A percentile compares a stretch with the other conserved stretches of the same genome.
These are phyloP conservation scores for Favolaschia claudopus DNA, from an alignment of 768 basidiomycete genomes.

Conservation along the genomic window DNA sequence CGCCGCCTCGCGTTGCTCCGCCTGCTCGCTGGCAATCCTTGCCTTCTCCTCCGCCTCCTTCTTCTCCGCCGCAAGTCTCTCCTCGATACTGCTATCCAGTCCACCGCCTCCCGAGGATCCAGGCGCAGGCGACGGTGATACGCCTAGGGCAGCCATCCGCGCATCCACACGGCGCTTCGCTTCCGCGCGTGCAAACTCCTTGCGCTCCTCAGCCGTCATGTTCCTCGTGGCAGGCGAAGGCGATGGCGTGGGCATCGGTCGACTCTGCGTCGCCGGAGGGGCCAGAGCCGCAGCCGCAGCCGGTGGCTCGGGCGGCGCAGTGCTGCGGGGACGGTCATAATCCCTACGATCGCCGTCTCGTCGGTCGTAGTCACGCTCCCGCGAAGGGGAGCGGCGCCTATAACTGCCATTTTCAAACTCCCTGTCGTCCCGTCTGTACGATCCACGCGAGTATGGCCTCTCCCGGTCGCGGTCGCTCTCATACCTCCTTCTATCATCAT, in stretches of 20 bases:
- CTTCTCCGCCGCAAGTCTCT: conserved; percentile 85
- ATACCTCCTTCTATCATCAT: conserved; percentile 37
- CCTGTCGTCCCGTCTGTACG: conserved; percentile 51
- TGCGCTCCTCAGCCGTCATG: conserved; percentile 87
- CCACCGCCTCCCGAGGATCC: conserved; percentile 34
- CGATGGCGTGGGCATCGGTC: conserved; percentile 63
- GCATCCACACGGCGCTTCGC: conserved; percentile 85
- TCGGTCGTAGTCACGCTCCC: conserved; percentile 37
- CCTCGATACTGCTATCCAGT: conserved; percentile 84
- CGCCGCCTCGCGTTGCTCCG: conserved; percentile 78
- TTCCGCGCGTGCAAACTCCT: conserved; percentile 78
- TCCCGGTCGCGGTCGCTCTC: conserved; percentile 51
- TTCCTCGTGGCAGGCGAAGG: conserved; percentile 69
- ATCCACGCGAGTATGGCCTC: conserved; percentile 59
- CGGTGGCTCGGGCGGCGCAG: conserved; percentile 63
- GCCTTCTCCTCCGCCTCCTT: conserved; percentile 91
- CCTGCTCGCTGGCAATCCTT: conserved; percentile 77
- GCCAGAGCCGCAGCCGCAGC: conserved; percentile 51
- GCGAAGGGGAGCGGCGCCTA: conserved; percentile 39
- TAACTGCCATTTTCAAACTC: conserved; percentile 45
- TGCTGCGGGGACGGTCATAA: conserved; percentile 54
- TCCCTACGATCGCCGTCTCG: conserved; percentile 47
- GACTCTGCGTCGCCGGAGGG: conserved; percentile 56
- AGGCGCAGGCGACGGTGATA: conserved; percentile 58
- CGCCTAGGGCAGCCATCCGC: conserved; percentile 85